These are phyloP conservation scores for Brachypodium distachyon DNA, from an alignment of 202 grass and related monocot genomes.

Conservation along the genomic window DNA sequence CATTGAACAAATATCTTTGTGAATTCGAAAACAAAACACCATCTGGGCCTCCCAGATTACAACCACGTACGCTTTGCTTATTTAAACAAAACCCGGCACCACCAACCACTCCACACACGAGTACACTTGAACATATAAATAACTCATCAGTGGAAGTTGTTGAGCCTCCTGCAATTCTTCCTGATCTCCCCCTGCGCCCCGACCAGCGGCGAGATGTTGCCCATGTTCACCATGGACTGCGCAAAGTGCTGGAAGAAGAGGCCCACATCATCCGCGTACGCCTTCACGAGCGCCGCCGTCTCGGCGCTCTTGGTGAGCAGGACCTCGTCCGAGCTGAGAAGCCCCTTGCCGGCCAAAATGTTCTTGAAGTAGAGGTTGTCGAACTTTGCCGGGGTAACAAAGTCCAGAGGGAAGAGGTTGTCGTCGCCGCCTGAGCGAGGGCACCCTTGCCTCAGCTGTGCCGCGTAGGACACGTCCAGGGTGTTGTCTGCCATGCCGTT, in stretches of 20 bases:
- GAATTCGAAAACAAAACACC: background rate
- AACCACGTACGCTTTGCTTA: conserved; percentile 14
- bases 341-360: conserved; percentile 49
- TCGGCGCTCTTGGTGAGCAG: conserved; percentile 49
- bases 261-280: conserved; percentile 43
- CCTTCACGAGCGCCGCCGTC: conserved; percentile 58
- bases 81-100: conserved; percentile 31
- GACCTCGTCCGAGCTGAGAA: conserved; percentile 75
- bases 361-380: conserved; percentile 86
- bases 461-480: conserved; percentile 43
- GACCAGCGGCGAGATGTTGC: conserved; percentile 61
- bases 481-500: conserved; percentile 68
- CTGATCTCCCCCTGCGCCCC: conserved; percentile 69
- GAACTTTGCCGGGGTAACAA: conserved; percentile 48
- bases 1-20: background rate
- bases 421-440: conserved; percentile 66
- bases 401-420: conserved; percentile 72
- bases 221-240: conserved; percentile 90
- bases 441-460: conserved; percentile 43
- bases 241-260: conserved; percentile 86
- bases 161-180: conserved; percentile 79
- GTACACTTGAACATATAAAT: background rate
- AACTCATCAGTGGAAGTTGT: conserved; percentile 23
- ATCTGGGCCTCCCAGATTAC: background rate
- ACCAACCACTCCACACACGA: background rate